Base-by-base conservation (phyloP, 495 filamentous ascomycete genomes). In the Podospora bellae-mahoneyi region DNA sequence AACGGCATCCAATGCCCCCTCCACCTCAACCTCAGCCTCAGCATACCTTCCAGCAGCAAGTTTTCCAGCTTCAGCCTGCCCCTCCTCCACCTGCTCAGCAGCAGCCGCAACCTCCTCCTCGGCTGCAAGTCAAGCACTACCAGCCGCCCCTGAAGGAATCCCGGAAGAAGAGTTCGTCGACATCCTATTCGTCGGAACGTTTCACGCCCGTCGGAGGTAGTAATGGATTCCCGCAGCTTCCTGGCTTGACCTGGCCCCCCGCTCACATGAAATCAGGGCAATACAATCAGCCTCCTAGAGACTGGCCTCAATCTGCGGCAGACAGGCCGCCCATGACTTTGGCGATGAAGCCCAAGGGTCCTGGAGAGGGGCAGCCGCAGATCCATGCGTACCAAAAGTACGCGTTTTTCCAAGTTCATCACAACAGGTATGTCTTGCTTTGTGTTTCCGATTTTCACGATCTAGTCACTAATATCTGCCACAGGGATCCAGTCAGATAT, bases 361-460 rank as follows among this genome's bases (percentile, higher is more conserved):
- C 60, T 65, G 69, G 64, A 55, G 67, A 66, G 54, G 66, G 61
- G 60, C 73, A 75, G 64, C 71, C 69, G 48, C 68, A 68, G 34
- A 34, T 63, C 16, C 64, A 67, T 67, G 72, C 71, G 28, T 75
- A 71, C 39, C 78, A 82, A 65, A 84, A 82, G 72, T 87, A 86
- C 71, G 72, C 75, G 16, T 87, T 85, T 68, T 83, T 87, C 72
- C 80, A 83, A 65, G 76, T 83, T 27, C 74, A 85, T 60, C 78
- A 84, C 61, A 85, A 85, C 66, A 78, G 79, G 79, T 79, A 68
- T 65, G 75, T 73, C 34, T 73, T 48, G 44, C 53, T 76, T 63
- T 55, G 23, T 64, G 44, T 63, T 26, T 5, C 15, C 64, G 7
- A 19, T 28, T 39, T 56, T 13, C 26, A 9, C 20, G n/a, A 5